Percentiles rank a stretch among this genome's conserved stretches.
phyloP scores from a whole-genome alignment of 2,329 filamentous ascomycete genomes.

The Nothophoma quercina region DNA sequence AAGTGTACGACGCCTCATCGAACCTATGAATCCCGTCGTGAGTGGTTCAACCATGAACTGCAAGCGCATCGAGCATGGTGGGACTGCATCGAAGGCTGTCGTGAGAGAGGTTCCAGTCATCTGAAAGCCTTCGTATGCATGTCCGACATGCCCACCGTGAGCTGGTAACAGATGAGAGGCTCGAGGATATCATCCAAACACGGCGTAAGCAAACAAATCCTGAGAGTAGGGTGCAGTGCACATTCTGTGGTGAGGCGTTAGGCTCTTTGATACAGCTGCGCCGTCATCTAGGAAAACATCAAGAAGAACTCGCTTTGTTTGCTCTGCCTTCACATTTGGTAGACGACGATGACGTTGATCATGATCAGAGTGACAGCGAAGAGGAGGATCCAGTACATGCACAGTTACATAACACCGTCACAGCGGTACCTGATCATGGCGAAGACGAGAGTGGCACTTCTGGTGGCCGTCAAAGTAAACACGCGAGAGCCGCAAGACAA shows the following conservation, averaged over 20 bases:
- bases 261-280: conserved; percentile 18
- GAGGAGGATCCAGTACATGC: no score
- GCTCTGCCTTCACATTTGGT: conserved; percentile 20
- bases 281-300: conserved; percentile 26
- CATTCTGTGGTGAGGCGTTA: neutral
- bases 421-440: no score
- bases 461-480: no score
- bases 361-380: no score
- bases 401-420: no score
- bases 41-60: conserved; percentile 26
- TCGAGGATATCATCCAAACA: conserved; percentile 8
- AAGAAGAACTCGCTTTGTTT: conserved; percentile 27
- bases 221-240: conserved; percentile 8
- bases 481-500: no score
- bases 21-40: conserved; percentile 22
- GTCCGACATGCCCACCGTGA: conserved; percentile 10
- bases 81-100: conserved; percentile 25
- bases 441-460: no score
- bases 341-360: no score
- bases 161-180: neutral
- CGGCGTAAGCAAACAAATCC: conserved; percentile 3
- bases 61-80: conserved; percentile 19
- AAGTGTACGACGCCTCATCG: conserved; percentile 19
- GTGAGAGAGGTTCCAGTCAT: conserved; percentile 1
- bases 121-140: conserved; percentile 11